Percentiles rank a stretch among this genome's conserved stretches.
These are phyloP conservation scores for Cochlearia excelsa DNA, from an alignment of 345 rosid genomes.

Conservation along the genomic window DNA sequence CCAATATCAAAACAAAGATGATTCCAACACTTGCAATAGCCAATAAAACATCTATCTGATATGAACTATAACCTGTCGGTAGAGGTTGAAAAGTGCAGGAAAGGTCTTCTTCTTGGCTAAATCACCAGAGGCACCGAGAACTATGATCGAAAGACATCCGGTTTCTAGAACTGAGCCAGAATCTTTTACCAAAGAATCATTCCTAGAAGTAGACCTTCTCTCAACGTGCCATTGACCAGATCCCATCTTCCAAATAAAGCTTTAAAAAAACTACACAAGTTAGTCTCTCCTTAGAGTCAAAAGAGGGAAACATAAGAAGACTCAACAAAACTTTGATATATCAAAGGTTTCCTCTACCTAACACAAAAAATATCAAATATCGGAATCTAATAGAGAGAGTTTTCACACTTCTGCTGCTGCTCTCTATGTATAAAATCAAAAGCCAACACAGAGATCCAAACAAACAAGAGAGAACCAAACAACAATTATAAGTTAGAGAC, in stretches of 20 bases:
- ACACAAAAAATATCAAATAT: too few relatives aligned
- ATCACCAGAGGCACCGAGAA: conserved; percentile 98
- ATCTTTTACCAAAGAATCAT: conserved; percentile 46
- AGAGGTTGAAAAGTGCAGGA: conserved; percentile 95
- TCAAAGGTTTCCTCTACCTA: too few relatives aligned
- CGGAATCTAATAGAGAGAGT: too few relatives aligned
- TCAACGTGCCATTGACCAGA: conserved; percentile 61
- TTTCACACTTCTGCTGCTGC: too few relatives aligned
- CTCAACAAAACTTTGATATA: not conserved
- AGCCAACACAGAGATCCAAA: not conserved
- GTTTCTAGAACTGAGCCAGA: conserved; percentile 50
- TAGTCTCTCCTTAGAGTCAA: conserved; percentile 19
- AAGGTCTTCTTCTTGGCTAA: conserved; percentile 99
- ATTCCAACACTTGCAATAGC: conserved; percentile 1
- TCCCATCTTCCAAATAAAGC: conserved; percentile 38
- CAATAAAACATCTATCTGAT: not conserved
- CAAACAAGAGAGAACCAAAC: too few relatives aligned
- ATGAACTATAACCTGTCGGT: conserved; percentile 66
- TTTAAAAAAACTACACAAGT: not conserved
- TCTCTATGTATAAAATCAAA: too few relatives aligned
- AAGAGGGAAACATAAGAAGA: conserved; percentile 2
- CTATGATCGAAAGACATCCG: conserved; percentile 83
- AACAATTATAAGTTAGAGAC: not conserved
- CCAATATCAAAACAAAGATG: not conserved
- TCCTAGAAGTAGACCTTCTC: conserved; percentile 56